These are phyloP conservation scores for Carnegiea gigantea DNA, from an alignment of 179 eudicot genomes.

Conservation along the genomic window DNA sequence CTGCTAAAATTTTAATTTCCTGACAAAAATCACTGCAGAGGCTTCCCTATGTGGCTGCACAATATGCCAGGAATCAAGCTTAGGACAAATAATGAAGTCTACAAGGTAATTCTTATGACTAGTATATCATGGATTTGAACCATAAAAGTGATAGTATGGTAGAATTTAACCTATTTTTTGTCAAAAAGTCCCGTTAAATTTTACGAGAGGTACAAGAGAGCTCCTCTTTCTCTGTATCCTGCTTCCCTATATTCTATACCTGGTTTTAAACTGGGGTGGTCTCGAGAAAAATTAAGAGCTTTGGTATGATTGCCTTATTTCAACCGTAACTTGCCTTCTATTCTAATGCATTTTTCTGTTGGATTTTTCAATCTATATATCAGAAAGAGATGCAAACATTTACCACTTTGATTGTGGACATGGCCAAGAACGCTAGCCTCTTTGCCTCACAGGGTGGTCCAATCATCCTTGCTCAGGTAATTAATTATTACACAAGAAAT, in stretches of 20 bases:
- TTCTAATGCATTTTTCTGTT: not conserved
- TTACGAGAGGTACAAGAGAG: too few relatives aligned
- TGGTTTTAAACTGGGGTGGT: too few relatives aligned
- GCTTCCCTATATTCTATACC: too few relatives aligned
- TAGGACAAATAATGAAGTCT: conserved; percentile 19
- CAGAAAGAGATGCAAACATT: conserved; percentile 28
- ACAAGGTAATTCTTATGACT: not conserved
- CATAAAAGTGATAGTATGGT: too few relatives aligned
- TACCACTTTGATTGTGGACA: conserved; percentile 22
- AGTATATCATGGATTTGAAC: too few relatives aligned
- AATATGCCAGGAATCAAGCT: conserved; percentile 17
- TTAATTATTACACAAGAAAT: not conserved
- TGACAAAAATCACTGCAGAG: conserved; percentile 6
- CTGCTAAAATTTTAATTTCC: not conserved
- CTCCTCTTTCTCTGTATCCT: too few relatives aligned
- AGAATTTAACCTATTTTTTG: too few relatives aligned
- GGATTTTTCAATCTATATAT: not conserved
- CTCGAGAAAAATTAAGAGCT: too few relatives aligned
- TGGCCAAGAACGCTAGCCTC: conserved; percentile 18
- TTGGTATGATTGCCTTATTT: too few relatives aligned
- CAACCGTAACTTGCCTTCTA: too few relatives aligned
- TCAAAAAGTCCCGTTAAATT: too few relatives aligned
- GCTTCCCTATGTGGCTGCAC: conserved; percentile 25
- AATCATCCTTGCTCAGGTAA: conserved; percentile 25
- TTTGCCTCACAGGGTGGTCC: conserved; percentile 30